Base-by-base conservation (phyloP, 352 stramenopile species). In the Phytophthora aleatoria region DNA sequence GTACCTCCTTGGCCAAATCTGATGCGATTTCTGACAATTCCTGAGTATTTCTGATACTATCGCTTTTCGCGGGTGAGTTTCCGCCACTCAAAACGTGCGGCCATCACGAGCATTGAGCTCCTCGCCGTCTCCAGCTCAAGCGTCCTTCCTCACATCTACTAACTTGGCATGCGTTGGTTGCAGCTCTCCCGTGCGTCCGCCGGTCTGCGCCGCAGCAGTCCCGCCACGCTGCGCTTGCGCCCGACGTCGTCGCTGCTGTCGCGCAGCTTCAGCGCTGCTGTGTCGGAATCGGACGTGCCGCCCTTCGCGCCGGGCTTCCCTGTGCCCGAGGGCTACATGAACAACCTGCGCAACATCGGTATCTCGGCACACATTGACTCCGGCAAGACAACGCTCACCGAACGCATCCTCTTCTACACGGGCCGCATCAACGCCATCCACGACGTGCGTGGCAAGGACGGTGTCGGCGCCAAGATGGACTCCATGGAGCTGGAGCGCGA, bases 331-430 rank as follows among this genome's bases (percentile, higher is more conserved):
- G 83, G 83, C 51, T 94, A 90, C 83, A 94, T 94, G 85, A 63
- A 33, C 66, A 92, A 94, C 65, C 62, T 94, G 72, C 85, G 90
- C 61, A 98, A 99, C 81, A 98, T 99, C 64, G 94, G 94, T 50
- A 98, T 99, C 67, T 97, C 90, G 31, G 95, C 96, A n/a, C 95
- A 99, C 74, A 98, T 98, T 68, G 95, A 98, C 79, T 98, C 91
- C 49, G 98, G 98, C 60, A 99, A 99, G 78, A 99, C 98, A 24
- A 99, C 98, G 38, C 81, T 99, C 28, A 99, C 98, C 13, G 98
- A 99, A 79, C 94, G 97, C 52, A 99, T 99, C 55, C 82, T 99
- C 12, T 99, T 97, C 79, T 99, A 99, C 86, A 99, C 97, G 5
- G 97, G 98, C 28, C 83, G 95, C 38, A 99, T 99, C 69, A 98